These are phyloP conservation scores for Pythium dissotocum DNA, from an alignment of 352 stramenopile genomes.

Conservation along the genomic window DNA sequence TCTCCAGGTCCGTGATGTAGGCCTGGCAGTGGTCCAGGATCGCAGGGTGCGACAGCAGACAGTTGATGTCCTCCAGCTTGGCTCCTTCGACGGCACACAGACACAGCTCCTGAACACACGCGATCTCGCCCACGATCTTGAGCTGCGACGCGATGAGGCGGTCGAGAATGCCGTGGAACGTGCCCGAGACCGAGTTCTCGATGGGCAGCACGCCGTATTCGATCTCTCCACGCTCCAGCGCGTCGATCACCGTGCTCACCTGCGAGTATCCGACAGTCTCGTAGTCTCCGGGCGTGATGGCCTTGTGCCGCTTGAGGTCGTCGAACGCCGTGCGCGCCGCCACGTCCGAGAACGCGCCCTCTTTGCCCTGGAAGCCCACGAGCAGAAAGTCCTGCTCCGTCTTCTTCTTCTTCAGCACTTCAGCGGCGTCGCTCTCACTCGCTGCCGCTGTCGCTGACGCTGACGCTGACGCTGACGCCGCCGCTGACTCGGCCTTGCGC, in stretches of 20 bases:
- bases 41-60: slow-evolving; percentile 59
- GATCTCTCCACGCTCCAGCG: slow-evolving; percentile 57
- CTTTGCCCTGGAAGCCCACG: slow-evolving; percentile 70
- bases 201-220: slow-evolving; percentile 64
- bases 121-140: slow-evolving; percentile 75
- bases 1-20: slow-evolving; percentile 66
- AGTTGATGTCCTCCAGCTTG: slow-evolving; percentile 47
- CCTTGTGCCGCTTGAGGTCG: slow-evolving; percentile 48
- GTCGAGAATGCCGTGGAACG: slow-evolving; percentile 73
- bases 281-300: slow-evolving; percentile 48
- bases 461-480: slow-evolving; percentile 1
- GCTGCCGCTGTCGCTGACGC: neutral
- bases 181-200: slow-evolving; percentile 76
- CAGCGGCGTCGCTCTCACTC: neutral
- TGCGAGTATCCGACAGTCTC: slow-evolving; percentile 65
- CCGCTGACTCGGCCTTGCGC: slow-evolving; percentile 21
- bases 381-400: slow-evolving; percentile 46
- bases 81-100: slow-evolving; percentile 48
- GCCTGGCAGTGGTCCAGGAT: slow-evolving; percentile 68
- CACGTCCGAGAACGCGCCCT: slow-evolving; percentile 73
- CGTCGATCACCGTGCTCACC: slow-evolving; percentile 53
- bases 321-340: slow-evolving; percentile 56
- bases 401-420: slow-evolving; percentile 23
- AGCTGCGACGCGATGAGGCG: slow-evolving; percentile 60
- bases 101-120: slow-evolving; percentile 65